Percentiles rank a stretch among this genome's conserved stretches.
Evolutionary conservation across 305 asterid species (phyloP).

Genomic region (Stenogyne calaminthoides): DNA sequence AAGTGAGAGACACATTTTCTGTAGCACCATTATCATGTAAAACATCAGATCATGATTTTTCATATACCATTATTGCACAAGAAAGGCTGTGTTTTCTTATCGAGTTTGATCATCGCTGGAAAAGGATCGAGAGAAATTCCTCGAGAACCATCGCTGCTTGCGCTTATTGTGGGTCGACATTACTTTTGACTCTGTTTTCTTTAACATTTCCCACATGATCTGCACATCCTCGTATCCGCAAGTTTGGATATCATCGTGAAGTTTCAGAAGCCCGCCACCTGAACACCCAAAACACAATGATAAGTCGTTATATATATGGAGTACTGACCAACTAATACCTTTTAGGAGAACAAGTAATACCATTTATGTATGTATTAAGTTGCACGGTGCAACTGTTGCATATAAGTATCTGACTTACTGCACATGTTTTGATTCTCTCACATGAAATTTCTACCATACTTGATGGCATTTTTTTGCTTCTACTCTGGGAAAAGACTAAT

Average conservation of each 20-base stretch:
- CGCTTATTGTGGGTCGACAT: constrained; percentile 47
- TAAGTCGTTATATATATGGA: neutral
- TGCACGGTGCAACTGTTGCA: no score
- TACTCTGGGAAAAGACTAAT: neutral
- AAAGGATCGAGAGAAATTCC: constrained; percentile 45
- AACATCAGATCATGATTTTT: neutral
- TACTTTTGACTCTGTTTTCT: constrained; percentile 56
- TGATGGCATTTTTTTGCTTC: neutral
- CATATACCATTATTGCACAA: constrained; percentile 26
- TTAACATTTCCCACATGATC: constrained; percentile 97
- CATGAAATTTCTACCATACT: neutral
- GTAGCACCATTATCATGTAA: constrained; percentile 3
- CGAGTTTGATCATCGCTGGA: constrained; percentile 42
- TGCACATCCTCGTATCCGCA: constrained; percentile 95
- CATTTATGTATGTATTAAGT: no score
- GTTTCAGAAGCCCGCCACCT: constrained; percentile 82
- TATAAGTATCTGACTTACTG: neutral
- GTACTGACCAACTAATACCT: no score
- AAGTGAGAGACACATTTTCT: constrained; percentile 24
- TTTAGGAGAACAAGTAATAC: no score
- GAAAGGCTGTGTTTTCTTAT: constrained; percentile 15
- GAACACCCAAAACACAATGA: constrained; percentile 19
- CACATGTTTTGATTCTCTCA: neutral
- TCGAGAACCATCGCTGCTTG: constrained; percentile 58
- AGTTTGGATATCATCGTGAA: constrained; percentile 78